A percentile compares a stretch with the other conserved stretches of the same genome.
Conservation (phyloP, 805 yeast species). For the Cyberlindnera amylophila region DNA sequence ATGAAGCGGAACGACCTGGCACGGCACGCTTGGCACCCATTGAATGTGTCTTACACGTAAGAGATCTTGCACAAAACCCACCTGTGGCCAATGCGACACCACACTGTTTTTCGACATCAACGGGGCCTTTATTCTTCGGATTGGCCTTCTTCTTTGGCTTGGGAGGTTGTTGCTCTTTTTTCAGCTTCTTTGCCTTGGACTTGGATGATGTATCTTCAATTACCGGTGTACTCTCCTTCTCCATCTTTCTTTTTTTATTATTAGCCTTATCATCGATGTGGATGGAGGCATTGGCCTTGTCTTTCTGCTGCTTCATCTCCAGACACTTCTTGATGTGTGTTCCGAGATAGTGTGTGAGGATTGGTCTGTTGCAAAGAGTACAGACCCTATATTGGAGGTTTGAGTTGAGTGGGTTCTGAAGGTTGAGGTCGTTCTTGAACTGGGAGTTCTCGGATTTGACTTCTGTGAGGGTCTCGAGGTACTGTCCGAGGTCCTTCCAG, state of each 20-base stretch:
- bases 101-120: slow-evolving; percentile 91
- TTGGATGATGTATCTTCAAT: slow-evolving; percentile 8
- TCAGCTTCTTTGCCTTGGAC: slow-evolving; percentile 17
- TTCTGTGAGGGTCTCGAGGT: slow-evolving; percentile 27
- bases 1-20: slow-evolving; percentile 87
- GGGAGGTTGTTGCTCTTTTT: slow-evolving; percentile 21
- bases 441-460: slow-evolving; percentile 7
- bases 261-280: neutral
- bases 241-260: slow-evolving; percentile 7
- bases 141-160: slow-evolving; percentile 40
- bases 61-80: slow-evolving; percentile 92
- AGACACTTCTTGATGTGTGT: slow-evolving; percentile 39
- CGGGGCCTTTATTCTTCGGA: slow-evolving; percentile 71
- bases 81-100: slow-evolving; percentile 94
- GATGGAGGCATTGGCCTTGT: slow-evolving; percentile 1
- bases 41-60: slow-evolving; percentile 96
- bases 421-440: slow-evolving; percentile 22
- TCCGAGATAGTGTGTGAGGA: slow-evolving; percentile 34
- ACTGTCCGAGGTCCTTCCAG: slow-evolving; percentile 33
- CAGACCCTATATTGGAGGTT: slow-evolving; percentile 44
- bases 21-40: slow-evolving; percentile 98
- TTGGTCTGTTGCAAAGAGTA: slow-evolving; percentile 44
- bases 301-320: slow-evolving; percentile 29
- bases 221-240: slow-evolving; percentile 20
- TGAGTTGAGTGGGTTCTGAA: slow-evolving; percentile 34